Evolutionary conservation across 768 basidiomycete species (phyloP), one percentile per base, ranked within the genome.

Genomic region (Lactarius psammicola): DNA sequence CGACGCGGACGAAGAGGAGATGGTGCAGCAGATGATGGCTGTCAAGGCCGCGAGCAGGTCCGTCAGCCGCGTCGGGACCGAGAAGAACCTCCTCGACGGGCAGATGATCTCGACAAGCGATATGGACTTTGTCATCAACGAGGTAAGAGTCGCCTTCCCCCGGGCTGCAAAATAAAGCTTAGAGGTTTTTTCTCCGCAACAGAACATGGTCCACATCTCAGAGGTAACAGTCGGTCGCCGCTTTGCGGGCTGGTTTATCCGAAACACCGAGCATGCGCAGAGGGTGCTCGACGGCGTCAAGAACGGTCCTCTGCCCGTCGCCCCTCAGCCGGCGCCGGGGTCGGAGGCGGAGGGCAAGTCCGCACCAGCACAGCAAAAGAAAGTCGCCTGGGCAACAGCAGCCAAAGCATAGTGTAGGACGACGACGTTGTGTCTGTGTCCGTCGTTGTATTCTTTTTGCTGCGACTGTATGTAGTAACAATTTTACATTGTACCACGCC

Each of bases 171-270:
- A n/a, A n/a, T n/a, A n/a, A n/a, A n/a, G n/a, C n/a, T n/a, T n/a
- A n/a, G n/a, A n/a, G 11, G 36, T 46, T 42, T 31, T 20, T 31
- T 42, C 8, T 17, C 28, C 15, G 6, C n/a, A 44, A 28, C 70
- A 98, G 95, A 93, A 95, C 75, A 95, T 95, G 90, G 90, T 98
- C 9, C 92, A 96, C 71, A 94, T 98, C 68, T 89, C 92, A 3
- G 95, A 98, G 76, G 94, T 94, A 26, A 97, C 94, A 0, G 87
- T 96, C 23, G 94, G 95, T 18, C 80, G 96, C 55, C 87, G 94
- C 57, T 98, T 94, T 76, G 96, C 94, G 2, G 93, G 94, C 44
- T 97, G 94, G 92, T 98, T 98, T 79, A 95, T 98, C 78, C 89
- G 94, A 71, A 94, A 95, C 76, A 92, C 94, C 5, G 95, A 97